Conservation (phyloP, 2,329 filamentous ascomycete species). For the Trichoderma brevicompactum region DNA sequence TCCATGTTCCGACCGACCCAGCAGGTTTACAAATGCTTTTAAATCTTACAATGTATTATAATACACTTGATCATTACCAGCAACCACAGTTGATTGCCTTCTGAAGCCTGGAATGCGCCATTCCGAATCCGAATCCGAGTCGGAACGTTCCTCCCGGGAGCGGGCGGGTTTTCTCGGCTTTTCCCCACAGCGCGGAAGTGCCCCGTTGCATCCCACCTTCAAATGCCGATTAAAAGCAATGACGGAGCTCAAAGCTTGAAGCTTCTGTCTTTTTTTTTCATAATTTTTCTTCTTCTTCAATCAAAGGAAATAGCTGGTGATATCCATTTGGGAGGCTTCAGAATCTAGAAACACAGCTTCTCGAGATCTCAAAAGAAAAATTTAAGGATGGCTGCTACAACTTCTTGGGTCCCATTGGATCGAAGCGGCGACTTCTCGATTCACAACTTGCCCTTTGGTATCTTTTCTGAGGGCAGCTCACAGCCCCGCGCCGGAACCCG, state of each 20-base stretch:
- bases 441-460: conserved; percentile 81
- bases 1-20: neutral
- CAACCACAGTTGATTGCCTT: neutral
- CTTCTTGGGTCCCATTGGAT: conserved; percentile 29
- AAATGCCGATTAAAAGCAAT: conserved; percentile 12
- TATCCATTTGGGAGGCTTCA: no score
- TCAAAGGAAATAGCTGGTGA: neutral
- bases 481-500: conserved; percentile 69
- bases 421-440: conserved; percentile 62
- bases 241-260: conserved; percentile 14
- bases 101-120: neutral
- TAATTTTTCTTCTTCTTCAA: neutral
- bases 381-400: conserved; percentile 5
- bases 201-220: conserved; percentile 13
- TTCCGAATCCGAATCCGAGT: conserved; percentile 26
- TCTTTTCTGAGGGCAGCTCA: conserved; percentile 65
- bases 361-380: neutral
- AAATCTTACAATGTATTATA: neutral
- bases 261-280: neutral
- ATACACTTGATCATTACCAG: neutral
- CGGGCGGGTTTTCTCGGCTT: conserved; percentile 23
- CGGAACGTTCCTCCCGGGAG: conserved; percentile 12
- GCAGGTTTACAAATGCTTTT: neutral
- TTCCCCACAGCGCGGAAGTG: conserved; percentile 28
- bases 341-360: neutral